These are phyloP conservation scores for Nicotiana obtusifolia DNA, from an alignment of 257 asterid genomes.

Conservation along the genomic window DNA sequence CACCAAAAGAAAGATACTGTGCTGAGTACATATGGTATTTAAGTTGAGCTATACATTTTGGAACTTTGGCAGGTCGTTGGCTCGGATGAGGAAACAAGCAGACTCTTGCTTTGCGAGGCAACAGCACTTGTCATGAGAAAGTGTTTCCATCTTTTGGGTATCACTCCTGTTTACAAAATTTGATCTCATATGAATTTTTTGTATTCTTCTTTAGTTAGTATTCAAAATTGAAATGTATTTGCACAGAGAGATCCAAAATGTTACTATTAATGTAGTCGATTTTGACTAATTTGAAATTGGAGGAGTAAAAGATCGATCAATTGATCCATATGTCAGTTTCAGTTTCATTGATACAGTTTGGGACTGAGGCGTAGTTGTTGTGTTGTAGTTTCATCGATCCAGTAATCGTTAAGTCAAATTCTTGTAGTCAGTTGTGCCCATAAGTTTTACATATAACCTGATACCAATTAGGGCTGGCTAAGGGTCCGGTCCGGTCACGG, in stretches of 20 bases:
- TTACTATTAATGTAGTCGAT: neutral
- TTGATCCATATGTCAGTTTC: neutral
- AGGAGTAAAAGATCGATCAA: neutral
- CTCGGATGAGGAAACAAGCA: conserved; percentile 65
- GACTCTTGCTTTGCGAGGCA: conserved; percentile 89
- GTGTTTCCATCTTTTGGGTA: conserved; percentile 82
- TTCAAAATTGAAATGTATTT: neutral
- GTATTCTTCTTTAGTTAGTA: neutral
- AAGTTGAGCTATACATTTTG: neutral
- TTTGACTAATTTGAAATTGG: neutral
- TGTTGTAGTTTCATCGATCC: neutral
- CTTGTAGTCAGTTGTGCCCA: neutral
- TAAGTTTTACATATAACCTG: neutral
- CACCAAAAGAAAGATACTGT: neutral
- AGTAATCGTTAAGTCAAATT: neutral
- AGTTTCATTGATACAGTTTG: neutral
- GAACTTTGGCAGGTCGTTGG: conserved; percentile 58
- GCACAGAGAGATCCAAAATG: neutral
- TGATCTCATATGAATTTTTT: conserved; percentile 18
- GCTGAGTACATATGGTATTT: neutral
- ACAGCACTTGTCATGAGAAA: conserved; percentile 89
- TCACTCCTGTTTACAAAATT: conserved; percentile 84
- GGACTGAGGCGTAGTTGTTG: no score
- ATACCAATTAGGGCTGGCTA: no score
- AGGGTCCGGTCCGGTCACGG: no score